Base-by-base conservation (phyloP, 306 rosid species). In the Herpetospermum pedunculosum region DNA sequence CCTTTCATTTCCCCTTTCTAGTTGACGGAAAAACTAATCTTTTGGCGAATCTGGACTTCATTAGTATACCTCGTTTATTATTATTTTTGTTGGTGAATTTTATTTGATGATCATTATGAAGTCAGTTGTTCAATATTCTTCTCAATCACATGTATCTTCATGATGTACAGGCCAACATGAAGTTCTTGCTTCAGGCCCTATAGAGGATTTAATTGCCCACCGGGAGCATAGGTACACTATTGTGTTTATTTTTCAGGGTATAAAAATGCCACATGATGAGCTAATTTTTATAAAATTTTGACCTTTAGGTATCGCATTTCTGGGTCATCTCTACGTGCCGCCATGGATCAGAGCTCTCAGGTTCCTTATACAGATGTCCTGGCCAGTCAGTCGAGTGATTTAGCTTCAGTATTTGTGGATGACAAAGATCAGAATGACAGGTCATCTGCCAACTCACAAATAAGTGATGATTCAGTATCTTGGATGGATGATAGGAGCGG, bases 261-360 rank as follows among this genome's bases (percentile, higher is more conserved):
- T 43, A 32, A 73, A 23, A 75, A 55, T 49, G 72, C 34, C 58
- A 34, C 79, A 54, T 79, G n/a, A 55, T 35, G 23, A 72, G 78
- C 73, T 76, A 72, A 77, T 21, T 77, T 50, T 77, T 74, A 25
- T 77, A n/a, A 76, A 41, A 72, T 77, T 73, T 80, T 63, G 73
- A 70, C 50, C 38, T 68, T 77, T 79, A 95, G 99, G 92, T 95
- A 95, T 70, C 97, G 99, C 60, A 95, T 95, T 77, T 91, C 99
- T 83, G 99, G 97, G 77, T 88, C 99, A 74, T 87, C 97, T 84
- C 84, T 95, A 84, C 99, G 90, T 83, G 97, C 99, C 19, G 97
- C 99, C 52, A 92, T 95, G 99, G 96, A 95, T 83, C 97, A 91
- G 88, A 95, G 99, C 90, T 89, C 99, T 76, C 92, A 89, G 85